Evolutionary conservation across 2,329 filamentous ascomycete species (phyloP).

Genomic region (Macroventuria anomochaeta): DNA sequence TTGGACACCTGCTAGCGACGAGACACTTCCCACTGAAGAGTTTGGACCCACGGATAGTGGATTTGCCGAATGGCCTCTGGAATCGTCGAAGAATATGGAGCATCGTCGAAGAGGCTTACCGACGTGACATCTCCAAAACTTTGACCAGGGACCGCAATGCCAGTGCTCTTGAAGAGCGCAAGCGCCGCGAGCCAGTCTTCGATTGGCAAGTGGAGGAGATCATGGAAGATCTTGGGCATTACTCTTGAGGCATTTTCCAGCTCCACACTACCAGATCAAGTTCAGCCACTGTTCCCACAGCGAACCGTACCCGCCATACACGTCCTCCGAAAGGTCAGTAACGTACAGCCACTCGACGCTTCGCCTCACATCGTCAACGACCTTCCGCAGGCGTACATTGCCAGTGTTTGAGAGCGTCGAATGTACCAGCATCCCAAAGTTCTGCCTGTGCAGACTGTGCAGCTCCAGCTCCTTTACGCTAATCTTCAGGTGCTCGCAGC

Average conservation of each 20-base stretch:
- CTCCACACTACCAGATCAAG: conserved; percentile 11
- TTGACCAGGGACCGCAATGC: not conserved
- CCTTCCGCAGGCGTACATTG: conserved; percentile 24
- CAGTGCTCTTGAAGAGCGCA: not conserved
- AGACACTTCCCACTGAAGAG: conserved; percentile 21
- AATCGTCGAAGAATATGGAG: conserved; percentile 39
- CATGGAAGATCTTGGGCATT: conserved; percentile 16
- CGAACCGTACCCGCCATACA: conserved; percentile 26
- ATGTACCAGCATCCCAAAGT: conserved; percentile 29
- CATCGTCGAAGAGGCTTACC: conserved; percentile 26
- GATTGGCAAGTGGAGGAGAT: conserved; percentile 16
- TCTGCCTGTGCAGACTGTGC: conserved; percentile 20
- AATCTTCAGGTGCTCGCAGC: conserved; percentile 12
- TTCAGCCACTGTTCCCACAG: conserved; percentile 31
- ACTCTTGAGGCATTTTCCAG: not conserved
- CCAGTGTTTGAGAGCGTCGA: conserved; percentile 23
- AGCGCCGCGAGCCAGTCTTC: conserved; percentile 7
- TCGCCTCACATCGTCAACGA: conserved; percentile 29
- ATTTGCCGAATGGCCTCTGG: conserved; percentile 30
- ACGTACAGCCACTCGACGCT: conserved; percentile 33
- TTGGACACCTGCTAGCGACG: conserved; percentile 24
- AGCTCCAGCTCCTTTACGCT: conserved; percentile 12
- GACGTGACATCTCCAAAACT: not conserved
- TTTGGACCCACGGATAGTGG: conserved; percentile 17
- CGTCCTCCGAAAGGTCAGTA: conserved; percentile 27